A percentile compares a stretch with the other conserved stretches of the same genome.
Conservation (phyloP, 75 land plant genomes). For the Larix kaempferi region DNA sequence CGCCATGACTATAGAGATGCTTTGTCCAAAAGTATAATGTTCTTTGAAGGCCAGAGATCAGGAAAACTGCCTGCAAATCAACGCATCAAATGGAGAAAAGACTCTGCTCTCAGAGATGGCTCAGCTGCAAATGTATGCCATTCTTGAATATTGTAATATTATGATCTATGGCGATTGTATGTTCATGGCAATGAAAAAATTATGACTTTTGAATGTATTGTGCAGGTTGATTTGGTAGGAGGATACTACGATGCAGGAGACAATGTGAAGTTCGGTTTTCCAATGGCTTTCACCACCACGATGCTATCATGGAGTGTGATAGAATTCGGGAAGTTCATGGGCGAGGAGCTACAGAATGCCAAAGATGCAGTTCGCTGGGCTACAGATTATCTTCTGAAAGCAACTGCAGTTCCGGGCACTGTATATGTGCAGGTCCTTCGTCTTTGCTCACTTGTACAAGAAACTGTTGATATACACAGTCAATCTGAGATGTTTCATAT, state of each 20-base stretch:
- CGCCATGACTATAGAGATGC: constrained; percentile 24
- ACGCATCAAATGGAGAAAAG: constrained; percentile 23
- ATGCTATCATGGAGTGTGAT: constrained; percentile 96
- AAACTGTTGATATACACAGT: background rate
- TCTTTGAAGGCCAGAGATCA: constrained; percentile 32
- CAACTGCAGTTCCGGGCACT: constrained; percentile 8
- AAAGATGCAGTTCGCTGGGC: constrained; percentile 9
- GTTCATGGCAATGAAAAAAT: too few species aligned
- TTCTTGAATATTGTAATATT: background rate
- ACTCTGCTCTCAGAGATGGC: constrained; percentile 26
- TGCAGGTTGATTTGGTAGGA: constrained; percentile 49
- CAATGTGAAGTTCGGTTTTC: constrained; percentile 88
- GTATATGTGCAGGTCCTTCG: constrained; percentile 15
- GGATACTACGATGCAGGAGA: constrained; percentile 98
- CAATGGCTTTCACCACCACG: constrained; percentile 83
- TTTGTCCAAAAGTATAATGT: constrained; percentile 16
- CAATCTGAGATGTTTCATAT: background rate
- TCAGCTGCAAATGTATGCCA: background rate
- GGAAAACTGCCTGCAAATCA: constrained; percentile 20
- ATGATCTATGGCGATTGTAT: too few species aligned
- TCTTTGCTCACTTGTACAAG: background rate
- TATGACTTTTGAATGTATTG: background rate
- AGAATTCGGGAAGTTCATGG: constrained; percentile 46
- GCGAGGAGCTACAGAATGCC: constrained; percentile 15
- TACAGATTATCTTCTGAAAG: constrained; percentile 14